These are phyloP conservation scores for Voacanga thouarsii DNA, from an alignment of 257 asterid species.

Conservation along the genomic window DNA sequence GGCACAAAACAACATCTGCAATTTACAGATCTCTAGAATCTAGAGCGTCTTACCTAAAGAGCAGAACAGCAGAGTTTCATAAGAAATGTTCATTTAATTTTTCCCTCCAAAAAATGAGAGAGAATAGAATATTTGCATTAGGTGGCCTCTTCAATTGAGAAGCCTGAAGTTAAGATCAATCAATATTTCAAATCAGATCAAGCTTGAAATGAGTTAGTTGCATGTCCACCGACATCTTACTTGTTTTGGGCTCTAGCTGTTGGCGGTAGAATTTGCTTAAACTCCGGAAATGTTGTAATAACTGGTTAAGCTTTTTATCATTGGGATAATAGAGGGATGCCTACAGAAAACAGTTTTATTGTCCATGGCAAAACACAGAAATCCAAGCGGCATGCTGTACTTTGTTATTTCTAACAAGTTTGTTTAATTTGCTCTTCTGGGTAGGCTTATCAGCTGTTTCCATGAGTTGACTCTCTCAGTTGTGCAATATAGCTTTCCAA, in stretches of 20 bases:
- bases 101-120: background rate
- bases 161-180: background rate
- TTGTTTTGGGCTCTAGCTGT: background rate
- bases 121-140: background rate
- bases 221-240: background rate
- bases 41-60: background rate
- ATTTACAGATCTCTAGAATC: background rate
- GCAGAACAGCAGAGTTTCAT: background rate
- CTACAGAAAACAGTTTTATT: background rate
- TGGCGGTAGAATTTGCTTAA: background rate
- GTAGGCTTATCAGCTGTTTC: too few relatives aligned
- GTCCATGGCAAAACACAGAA: background rate
- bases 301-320: background rate
- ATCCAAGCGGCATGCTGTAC: too few relatives aligned
- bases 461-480: too few relatives aligned
- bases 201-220: background rate
- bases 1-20: too few relatives aligned
- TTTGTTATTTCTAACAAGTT: too few relatives aligned
- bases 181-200: too few relatives aligned
- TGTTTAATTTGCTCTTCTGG: too few relatives aligned
- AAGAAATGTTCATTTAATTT: background rate
- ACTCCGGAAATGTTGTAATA: background rate
- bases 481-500: background rate
- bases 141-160: background rate
- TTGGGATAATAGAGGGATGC: background rate